A percentile compares a stretch with the other conserved stretches of the same genome.
Evolutionary conservation across 2,329 filamentous ascomycete genomes (phyloP).

Genomic region (Phaeosphaeriaceae sp.): DNA sequence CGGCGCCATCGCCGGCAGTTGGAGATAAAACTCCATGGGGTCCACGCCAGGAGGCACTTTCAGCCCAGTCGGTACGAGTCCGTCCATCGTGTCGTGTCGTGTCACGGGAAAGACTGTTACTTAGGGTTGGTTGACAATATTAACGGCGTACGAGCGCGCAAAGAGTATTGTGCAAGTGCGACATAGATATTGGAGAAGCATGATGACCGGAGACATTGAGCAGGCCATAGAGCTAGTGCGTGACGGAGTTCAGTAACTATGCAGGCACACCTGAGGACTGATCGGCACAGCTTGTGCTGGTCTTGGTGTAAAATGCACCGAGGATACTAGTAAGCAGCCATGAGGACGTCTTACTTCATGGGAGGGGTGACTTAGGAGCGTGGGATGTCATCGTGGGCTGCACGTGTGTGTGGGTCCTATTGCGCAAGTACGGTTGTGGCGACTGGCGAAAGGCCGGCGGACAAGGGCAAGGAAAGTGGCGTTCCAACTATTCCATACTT

Average conservation of each 20-base stretch:
- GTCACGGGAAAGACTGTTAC: background rate
- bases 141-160: background rate
- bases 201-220: background rate
- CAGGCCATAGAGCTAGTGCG: background rate
- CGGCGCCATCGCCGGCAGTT: conserved; percentile 17
- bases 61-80: conserved; percentile 1
- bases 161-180: background rate
- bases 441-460: background rate
- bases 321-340: background rate
- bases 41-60: conserved; percentile 19
- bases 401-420: background rate
- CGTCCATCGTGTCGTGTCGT: conserved; percentile 1
- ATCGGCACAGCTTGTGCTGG: background rate
- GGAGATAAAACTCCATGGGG: conserved; percentile 17
- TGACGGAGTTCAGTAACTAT: background rate
- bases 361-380: background rate
- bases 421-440: background rate
- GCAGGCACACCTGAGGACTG: background rate
- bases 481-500: background rate
- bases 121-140: background rate
- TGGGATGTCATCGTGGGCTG: background rate
- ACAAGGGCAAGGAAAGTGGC: background rate
- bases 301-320: background rate
- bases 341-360: background rate
- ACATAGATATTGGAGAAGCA: background rate